phyloP scores from a whole-genome alignment of 148 eudicot species.

The Fallopia convolvulus region DNA sequence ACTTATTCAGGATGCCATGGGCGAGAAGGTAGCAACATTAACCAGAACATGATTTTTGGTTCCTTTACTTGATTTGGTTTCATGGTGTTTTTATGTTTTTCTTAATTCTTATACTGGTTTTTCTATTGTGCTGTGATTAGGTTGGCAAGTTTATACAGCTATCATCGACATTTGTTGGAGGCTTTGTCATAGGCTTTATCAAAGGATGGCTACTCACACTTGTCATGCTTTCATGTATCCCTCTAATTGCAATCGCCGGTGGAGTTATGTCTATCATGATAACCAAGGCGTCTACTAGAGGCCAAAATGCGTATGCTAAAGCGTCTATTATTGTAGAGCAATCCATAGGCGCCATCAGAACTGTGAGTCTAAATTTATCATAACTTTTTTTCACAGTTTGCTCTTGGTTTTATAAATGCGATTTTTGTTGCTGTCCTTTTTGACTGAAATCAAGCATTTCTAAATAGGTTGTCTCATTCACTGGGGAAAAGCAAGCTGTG shows the following conservation, averaged over 20 bases:
- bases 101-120: not conserved
- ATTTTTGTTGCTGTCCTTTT: not conserved
- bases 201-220: slow-evolving; percentile 71
- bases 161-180: slow-evolving; percentile 42
- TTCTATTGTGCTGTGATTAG: slow-evolving; percentile 20
- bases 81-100: not conserved
- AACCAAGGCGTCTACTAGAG: slow-evolving; percentile 39
- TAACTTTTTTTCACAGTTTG: not conserved
- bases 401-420: not conserved
- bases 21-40: slow-evolving; percentile 25
- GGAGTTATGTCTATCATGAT: slow-evolving; percentile 26
- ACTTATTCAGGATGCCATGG: slow-evolving; percentile 40
- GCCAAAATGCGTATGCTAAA: slow-evolving; percentile 52
- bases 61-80: not conserved
- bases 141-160: slow-evolving; percentile 55
- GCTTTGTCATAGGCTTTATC: slow-evolving; percentile 49
- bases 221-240: slow-evolving; percentile 44
- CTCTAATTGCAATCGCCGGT: slow-evolving; percentile 37
- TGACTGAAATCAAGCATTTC: not conserved
- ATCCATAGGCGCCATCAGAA: slow-evolving; percentile 55
- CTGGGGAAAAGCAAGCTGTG: slow-evolving; percentile 57
- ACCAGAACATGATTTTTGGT: not conserved
- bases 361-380: slow-evolving; percentile 22
- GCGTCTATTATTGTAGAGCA: slow-evolving; percentile 58
- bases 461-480: slow-evolving; percentile 68